phyloP scores from a whole-genome alignment of 2,329 filamentous ascomycete genomes.

The Coniochaeta hoffmannii region DNA sequence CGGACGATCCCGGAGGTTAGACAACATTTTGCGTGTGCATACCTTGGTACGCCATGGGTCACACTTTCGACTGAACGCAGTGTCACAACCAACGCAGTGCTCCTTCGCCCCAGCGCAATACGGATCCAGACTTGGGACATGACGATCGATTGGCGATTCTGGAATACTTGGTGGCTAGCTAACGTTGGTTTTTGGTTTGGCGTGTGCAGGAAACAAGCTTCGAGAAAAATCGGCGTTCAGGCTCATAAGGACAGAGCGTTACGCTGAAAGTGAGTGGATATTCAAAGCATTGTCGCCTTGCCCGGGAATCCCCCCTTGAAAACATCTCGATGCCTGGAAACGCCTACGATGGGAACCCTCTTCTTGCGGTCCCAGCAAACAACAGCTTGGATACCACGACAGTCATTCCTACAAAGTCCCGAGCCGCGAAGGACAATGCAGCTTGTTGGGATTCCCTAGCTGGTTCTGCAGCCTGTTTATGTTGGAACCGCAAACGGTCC shows the following conservation, averaged over 20 bases:
- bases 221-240: not conserved
- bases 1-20: not conserved
- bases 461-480: not conserved
- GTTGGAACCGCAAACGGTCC: not conserved
- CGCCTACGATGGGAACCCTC: no score
- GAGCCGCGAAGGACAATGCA: not conserved
- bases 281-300: not conserved
- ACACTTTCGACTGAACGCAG: not conserved
- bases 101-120: no score
- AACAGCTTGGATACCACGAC: not conserved
- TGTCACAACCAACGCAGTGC: not conserved
- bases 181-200: not conserved
- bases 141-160: no score
- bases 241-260: not conserved
- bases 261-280: not conserved
- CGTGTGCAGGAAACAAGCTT: not conserved
- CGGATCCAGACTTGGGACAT: no score
- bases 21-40: not conserved
- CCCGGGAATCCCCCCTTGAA: not conserved
- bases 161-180: not conserved
- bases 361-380: no score
- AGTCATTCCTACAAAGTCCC: not conserved
- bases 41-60: not conserved
- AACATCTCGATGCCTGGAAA: no score
- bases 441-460: not conserved